Evolutionary conservation across 2,329 filamentous ascomycete genomes (phyloP).

Genomic region (Aureobasidium leucospermi): DNA sequence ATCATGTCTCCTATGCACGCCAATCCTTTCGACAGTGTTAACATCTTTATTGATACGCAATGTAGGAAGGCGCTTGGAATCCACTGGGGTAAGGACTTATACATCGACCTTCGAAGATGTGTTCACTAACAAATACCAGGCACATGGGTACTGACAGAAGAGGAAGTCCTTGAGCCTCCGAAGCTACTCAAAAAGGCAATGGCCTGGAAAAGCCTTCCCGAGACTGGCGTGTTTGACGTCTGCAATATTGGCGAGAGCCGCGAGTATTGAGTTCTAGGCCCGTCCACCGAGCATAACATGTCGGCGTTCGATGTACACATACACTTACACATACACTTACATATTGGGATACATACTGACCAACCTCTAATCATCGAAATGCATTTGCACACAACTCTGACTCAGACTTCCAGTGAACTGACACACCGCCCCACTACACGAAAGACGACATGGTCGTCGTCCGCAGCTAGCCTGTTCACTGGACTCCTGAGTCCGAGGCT

Average conservation of each 20-base stretch:
- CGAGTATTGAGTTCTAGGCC: conserved; percentile 42
- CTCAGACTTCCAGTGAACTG: not conserved
- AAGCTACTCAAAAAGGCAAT: conserved; percentile 64
- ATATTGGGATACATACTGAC: not conserved
- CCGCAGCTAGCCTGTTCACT: not conserved
- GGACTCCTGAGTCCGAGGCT: not conserved
- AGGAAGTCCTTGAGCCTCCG: conserved; percentile 81
- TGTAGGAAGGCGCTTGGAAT: conserved; percentile 76
- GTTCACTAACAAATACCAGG: not conserved
- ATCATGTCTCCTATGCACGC: conserved; percentile 78
- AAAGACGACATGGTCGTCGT: not conserved
- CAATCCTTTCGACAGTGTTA: conserved; percentile 78
- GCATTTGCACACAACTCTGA: not conserved
- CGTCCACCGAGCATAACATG: not conserved
- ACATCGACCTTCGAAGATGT: not conserved
- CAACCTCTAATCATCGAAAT: not conserved
- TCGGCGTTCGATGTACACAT: not conserved
- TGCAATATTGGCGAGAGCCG: conserved; percentile 79
- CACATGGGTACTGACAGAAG: conserved; percentile 73
- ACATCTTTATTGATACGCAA: conserved; percentile 78
- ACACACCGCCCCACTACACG: too few relatives aligned
- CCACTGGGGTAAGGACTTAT: conserved; percentile 61
- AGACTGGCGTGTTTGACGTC: conserved; percentile 70
- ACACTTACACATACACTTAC: not conserved
- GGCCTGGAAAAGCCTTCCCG: conserved; percentile 56